A percentile compares a stretch with the other conserved stretches of the same genome.
These are phyloP conservation scores for Nitzschia palea DNA, from an alignment of 108 stramenopile species.

Conservation along the genomic window DNA sequence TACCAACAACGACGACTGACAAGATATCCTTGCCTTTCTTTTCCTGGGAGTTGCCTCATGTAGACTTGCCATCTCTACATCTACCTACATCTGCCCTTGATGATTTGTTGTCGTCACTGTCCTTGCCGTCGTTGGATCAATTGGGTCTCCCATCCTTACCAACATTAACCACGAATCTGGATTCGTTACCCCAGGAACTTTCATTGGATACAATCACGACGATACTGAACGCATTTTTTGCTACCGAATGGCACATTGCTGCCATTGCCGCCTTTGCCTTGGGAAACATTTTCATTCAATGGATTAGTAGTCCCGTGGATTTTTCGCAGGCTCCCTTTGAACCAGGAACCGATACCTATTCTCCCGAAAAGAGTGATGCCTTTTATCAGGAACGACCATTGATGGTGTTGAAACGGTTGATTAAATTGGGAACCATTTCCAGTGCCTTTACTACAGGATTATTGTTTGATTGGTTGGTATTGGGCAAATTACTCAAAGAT, in stretches of 20 bases:
- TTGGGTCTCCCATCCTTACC: too few relatives aligned
- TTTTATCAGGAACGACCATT: slow-evolving; percentile 61
- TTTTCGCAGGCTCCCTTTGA: slow-evolving; percentile 56
- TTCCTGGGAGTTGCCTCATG: too few relatives aligned
- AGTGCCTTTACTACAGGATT: slow-evolving; percentile 65
- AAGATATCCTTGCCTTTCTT: not conserved
- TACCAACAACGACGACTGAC: not conserved
- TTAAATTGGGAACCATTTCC: slow-evolving; percentile 53
- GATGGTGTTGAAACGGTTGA: slow-evolving; percentile 56
- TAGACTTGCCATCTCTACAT: too few relatives aligned
- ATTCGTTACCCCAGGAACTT: too few relatives aligned
- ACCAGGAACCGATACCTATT: slow-evolving; percentile 59
- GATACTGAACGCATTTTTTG: not conserved
- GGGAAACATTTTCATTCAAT: slow-evolving; percentile 21
- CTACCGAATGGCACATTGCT: slow-evolving; percentile 40
- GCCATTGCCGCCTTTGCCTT: slow-evolving; percentile 32
- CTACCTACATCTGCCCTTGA: not conserved
- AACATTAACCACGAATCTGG: too few relatives aligned
- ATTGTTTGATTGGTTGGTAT: slow-evolving; percentile 71
- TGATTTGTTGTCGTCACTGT: not conserved
- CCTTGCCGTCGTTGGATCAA: too few relatives aligned
- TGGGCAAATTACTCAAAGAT: slow-evolving; percentile 61
- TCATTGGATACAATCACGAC: too few relatives aligned
- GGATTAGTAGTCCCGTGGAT: slow-evolving; percentile 42
- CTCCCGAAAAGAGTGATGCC: slow-evolving; percentile 41